Evolutionary conservation across 208 protist species (phyloP).

Genomic region (Porcisia deanei): DNA sequence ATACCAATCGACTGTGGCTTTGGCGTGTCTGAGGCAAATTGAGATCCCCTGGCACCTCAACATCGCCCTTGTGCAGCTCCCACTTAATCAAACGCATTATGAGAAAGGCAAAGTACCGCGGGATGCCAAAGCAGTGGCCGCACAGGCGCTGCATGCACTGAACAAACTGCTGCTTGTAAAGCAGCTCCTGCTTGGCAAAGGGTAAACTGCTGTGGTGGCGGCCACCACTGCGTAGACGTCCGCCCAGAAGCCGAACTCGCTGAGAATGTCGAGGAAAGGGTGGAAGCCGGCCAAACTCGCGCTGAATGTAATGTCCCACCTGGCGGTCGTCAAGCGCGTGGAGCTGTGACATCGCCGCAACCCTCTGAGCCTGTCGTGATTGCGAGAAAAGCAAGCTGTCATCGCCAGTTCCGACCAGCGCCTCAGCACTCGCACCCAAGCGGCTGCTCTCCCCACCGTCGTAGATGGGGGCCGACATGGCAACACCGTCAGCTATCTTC

Average conservation of each 20-base stretch:
- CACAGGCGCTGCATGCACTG: constrained; percentile 75
- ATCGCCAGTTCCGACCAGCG: constrained; percentile 14
- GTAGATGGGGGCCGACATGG: constrained; percentile 41
- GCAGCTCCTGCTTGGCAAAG: constrained; percentile 55
- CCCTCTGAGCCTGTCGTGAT: constrained; percentile 17
- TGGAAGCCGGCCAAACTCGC: constrained; percentile 69
- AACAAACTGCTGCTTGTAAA: constrained; percentile 60
- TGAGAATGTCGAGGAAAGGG: constrained; percentile 45
- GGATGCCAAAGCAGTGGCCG: constrained; percentile 80
- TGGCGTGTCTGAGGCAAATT: constrained; percentile 9
- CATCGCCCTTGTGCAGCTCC: constrained; percentile 23
- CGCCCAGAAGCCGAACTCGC: constrained; percentile 39
- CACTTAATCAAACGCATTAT: constrained; percentile 60
- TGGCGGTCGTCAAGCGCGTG: constrained; percentile 59
- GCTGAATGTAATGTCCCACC: constrained; percentile 62
- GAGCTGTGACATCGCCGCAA: constrained; percentile 55
- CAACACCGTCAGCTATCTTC: constrained; percentile 58
- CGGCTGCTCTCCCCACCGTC: constrained; percentile 29
- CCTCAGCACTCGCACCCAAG: constrained; percentile 17
- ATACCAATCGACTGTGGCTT: constrained; percentile 21
- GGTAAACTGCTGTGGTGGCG: constrained; percentile 23
- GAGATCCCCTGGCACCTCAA: neutral
- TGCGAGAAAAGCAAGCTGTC: constrained; percentile 7
- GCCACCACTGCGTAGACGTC: constrained; percentile 24
- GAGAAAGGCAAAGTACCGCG: constrained; percentile 83